Base-by-base conservation (phyloP, 306 rosid species). In the Dryas drummondii region DNA sequence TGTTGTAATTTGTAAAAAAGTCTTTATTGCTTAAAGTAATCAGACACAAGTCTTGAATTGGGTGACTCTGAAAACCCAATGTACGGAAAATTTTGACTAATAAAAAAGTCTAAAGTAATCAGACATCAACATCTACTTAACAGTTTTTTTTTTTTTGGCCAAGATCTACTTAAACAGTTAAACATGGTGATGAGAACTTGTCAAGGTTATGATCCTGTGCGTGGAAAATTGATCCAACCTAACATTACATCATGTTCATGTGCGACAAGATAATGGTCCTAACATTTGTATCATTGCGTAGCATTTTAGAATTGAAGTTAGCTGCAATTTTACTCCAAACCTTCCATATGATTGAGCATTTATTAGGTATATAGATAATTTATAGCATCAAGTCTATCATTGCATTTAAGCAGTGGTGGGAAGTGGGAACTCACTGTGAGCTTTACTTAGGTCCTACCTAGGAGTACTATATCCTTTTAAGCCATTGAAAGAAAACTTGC, bases 301-400 rank as follows among this genome's bases (percentile, higher is more conserved):
- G 51, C 52, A 54, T n/a, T 15, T 11, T 46, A 41, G 60, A 51
- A 40, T n/a, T 63, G 55, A 72, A 46, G 27, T 72, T 58, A 26
- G 63, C 61, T 77, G 80, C 70, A 68, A 17, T 68, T 77, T 69
- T 58, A 77, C 80, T 77, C 80, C 52, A 68, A 12, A 37, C 22
- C 22, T 10, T 46, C 49, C 49, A 6, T 11, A 19, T 44, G 0
- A 17, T 45, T 58, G 12, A 15, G 53, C 66, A 22, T 17, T 41
- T 37, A 27, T 12, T 52, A 1, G 14, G 14, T 14, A 52, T 46
- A 46, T 5, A 52, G 3, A 4, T 12, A 12, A 13, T 4, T 14
- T 14, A 63, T 41, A 7, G 26, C 55, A 45, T 19, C 66, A 22
- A 5, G 56, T 72, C 55, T 10, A 56, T 44, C 37, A 37, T 26